Base-by-base conservation (phyloP, 148 eudicot species). In the Silene conica region DNA sequence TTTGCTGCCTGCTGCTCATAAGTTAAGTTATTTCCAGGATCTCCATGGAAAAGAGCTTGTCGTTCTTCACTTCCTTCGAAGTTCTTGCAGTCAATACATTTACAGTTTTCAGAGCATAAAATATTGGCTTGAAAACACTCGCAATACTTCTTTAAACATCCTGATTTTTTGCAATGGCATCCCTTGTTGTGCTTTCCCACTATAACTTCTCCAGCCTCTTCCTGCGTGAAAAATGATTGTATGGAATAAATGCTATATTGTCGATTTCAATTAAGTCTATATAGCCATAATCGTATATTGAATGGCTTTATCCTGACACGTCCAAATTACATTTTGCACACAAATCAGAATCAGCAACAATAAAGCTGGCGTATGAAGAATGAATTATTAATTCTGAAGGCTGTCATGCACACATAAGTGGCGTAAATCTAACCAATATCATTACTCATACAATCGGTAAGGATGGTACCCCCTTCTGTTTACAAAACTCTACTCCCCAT, bases 141-240 rank as follows among this genome's bases (percentile, higher is more conserved):
- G 38, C 99, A 95, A 79, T 95, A 95, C 82, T 95, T 95, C 73
- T 95, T 95, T 64, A 95, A 85, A 81, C 99, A 95, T 75, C 97
- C 99, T 75, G 99, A 95, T 81, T 95, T 95, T 83, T 89, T 95
- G 96, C 99, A 95, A 80, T 95, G 97, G 74, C 99, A 95, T 78
- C 99, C 99, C 82, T 95, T 95, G 80, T 90, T 95, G 83, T 95
- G 99, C 80, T 89, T 91, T 79, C 74, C 97, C 58, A 89, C 73
- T 57, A 89, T 81, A 76, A 73, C 83, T 73, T 95, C 97, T 74
- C 92, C 89, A 60, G 79, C 82, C 67, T 90, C 97, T 82, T 89
- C 99, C 99, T 95, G 83, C 68, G 77, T 19, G 50, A 80, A 70
- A 59, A 22, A 67, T 28, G 71, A 50, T 6, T 46, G 72, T 14